Conservation (phyloP, 805 yeast genomes). For the Pichia paraexigua region DNA sequence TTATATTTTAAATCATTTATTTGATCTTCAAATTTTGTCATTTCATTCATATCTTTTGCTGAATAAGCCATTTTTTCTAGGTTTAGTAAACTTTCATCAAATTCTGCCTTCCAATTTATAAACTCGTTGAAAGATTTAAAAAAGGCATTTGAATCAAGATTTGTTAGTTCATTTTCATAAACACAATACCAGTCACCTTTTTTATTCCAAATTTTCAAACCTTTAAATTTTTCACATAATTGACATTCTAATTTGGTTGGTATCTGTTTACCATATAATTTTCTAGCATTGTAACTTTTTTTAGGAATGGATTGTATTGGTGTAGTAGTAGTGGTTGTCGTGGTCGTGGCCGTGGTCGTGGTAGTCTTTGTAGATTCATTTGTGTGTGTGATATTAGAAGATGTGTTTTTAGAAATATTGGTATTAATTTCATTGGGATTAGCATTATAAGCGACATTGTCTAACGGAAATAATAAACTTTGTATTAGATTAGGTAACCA, state of each 20-base stretch:
- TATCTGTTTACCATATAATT: conserved; percentile 23
- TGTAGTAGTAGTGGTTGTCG: too few species aligned
- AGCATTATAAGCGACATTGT: conserved; percentile 1
- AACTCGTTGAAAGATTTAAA: conserved; percentile 21
- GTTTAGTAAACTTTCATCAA: conserved; percentile 8
- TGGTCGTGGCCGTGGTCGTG: too few species aligned
- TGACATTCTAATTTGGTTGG: conserved; percentile 27
- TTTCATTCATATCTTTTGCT: conserved; percentile 12
- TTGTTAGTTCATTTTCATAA: conserved; percentile 4
- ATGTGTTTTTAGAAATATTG: background rate
- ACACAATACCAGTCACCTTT: conserved; percentile 28
- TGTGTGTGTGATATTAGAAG: background rate
- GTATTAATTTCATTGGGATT: background rate
- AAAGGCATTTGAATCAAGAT: conserved; percentile 14
- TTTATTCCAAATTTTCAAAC: conserved; percentile 23
- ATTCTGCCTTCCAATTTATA: conserved; percentile 18
- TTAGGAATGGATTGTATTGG: background rate
- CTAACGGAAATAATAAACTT: conserved; percentile 6
- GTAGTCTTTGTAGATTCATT: too few species aligned
- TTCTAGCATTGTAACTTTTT: conserved; percentile 4
- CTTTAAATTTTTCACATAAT: conserved; percentile 22
- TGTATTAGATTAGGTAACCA: conserved; percentile 9
- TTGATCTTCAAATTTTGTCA: conserved; percentile 13
- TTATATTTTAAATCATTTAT: conserved; percentile 11
- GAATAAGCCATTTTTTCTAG: conserved; percentile 16